Percentiles rank a stretch among this genome's conserved stretches.
These are phyloP conservation scores for Botryotinia convoluta DNA, from an alignment of 2,329 filamentous ascomycete genomes.

Conservation along the genomic window DNA sequence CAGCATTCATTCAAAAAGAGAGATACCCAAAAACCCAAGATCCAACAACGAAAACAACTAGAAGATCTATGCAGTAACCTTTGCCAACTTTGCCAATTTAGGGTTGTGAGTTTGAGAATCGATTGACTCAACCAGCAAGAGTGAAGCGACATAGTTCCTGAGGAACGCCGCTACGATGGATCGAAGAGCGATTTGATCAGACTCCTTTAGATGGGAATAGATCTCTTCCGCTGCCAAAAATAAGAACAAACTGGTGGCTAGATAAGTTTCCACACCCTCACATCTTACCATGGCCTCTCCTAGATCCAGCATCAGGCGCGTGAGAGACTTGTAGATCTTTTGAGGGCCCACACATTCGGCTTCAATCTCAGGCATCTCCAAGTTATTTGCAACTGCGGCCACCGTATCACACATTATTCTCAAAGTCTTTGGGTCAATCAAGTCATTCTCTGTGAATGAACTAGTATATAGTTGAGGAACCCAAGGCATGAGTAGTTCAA, in stretches of 20 bases:
- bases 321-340: background rate
- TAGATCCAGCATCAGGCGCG: background rate
- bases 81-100: background rate
- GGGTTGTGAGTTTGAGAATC: background rate
- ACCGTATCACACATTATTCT: background rate
- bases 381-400: background rate
- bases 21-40: background rate
- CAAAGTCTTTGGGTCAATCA: background rate
- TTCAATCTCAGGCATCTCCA: background rate
- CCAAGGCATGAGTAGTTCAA: background rate
- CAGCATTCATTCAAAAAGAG: background rate
- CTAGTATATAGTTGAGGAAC: background rate
- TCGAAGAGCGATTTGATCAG: background rate
- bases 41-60: background rate
- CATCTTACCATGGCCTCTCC: background rate
- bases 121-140: background rate
- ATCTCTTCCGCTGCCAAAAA: background rate
- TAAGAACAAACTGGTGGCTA: background rate
- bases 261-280: background rate
- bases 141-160: background rate
- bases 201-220: background rate
- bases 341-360: background rate
- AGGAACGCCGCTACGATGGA: background rate
- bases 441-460: background rate
- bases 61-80: background rate